A percentile compares a stretch with the other conserved stretches of the same genome.
Evolutionary conservation across 108 stramenopile species (phyloP).

Genomic region (Nannochloropsis oceanica): DNA sequence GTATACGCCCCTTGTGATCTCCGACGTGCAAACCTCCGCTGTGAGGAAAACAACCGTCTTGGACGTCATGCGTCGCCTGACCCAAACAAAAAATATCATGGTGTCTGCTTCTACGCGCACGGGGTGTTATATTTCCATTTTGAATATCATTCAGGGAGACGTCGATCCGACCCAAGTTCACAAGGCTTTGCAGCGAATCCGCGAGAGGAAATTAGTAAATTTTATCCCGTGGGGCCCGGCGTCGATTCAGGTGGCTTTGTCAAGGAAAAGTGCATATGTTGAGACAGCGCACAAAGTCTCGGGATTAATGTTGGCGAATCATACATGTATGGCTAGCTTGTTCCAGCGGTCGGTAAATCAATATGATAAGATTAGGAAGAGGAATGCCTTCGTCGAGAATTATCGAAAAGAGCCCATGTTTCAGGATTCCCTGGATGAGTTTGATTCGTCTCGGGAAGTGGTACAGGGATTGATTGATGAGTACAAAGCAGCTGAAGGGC

Average conservation of each 20-base stretch:
- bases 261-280: slow-evolving; percentile 81
- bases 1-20: slow-evolving; percentile 76
- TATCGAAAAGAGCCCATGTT: slow-evolving; percentile 92
- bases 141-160: slow-evolving; percentile 96
- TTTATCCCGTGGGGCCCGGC: slow-evolving; percentile 99
- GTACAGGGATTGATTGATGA: slow-evolving; percentile 83
- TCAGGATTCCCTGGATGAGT: slow-evolving; percentile 83
- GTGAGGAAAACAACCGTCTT: slow-evolving; percentile 95
- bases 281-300: slow-evolving; percentile 77
- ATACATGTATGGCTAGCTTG: slow-evolving; percentile 86
- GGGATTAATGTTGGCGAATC: slow-evolving; percentile 94
- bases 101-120: slow-evolving; percentile 76
- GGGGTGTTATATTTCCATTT: slow-evolving; percentile 91
- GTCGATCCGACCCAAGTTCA: slow-evolving; percentile 92
- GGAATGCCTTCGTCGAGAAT: slow-evolving; percentile 93
- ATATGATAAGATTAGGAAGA: slow-evolving; percentile 77
- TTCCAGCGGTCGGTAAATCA: slow-evolving; percentile 75
- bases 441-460: slow-evolving; percentile 82
- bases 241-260: slow-evolving; percentile 86
- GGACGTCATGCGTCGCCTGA: slow-evolving; percentile 95
- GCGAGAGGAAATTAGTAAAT: slow-evolving; percentile 73
- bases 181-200: slow-evolving; percentile 90
- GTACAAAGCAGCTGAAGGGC: slow-evolving; percentile 85
- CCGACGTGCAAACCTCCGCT: slow-evolving; percentile 33
- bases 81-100: slow-evolving; percentile 98